A percentile compares a stretch with the other conserved stretches of the same genome.
phyloP scores from a whole-genome alignment of 2,329 filamentous ascomycete genomes.

The Chaetothyriales sp. region DNA sequence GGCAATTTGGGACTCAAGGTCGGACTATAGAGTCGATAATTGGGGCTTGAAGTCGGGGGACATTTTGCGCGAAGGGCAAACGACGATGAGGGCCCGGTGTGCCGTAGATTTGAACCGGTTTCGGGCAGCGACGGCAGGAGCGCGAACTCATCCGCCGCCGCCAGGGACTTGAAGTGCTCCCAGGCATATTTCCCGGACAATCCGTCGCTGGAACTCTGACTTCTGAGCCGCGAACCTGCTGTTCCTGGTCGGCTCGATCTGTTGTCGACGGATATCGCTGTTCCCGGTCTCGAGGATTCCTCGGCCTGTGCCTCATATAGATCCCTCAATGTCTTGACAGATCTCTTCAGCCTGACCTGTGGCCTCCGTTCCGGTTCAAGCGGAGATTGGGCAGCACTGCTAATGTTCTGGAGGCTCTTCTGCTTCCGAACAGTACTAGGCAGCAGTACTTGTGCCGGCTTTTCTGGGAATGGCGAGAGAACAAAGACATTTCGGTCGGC shows the following conservation, averaged over 20 bases:
- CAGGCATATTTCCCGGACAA: conserved; percentile 14
- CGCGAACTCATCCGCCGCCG: conserved; percentile 13
- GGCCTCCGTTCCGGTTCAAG: conserved; percentile 2
- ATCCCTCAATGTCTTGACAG: conserved; percentile 18
- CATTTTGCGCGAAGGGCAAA: background rate
- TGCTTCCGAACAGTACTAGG: conserved; percentile 24
- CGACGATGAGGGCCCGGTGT: background rate
- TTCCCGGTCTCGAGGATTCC: conserved; percentile 15
- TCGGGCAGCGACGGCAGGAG: conserved; percentile 11
- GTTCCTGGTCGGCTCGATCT: conserved; percentile 8
- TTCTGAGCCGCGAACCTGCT: conserved; percentile 12
- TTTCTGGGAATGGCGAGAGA: conserved; percentile 34
- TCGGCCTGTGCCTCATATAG: conserved; percentile 19
- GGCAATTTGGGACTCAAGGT: conserved; percentile 9
- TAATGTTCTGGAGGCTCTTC: conserved; percentile 8
- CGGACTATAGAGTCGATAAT: conserved; percentile 11
- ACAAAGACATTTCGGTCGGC: conserved; percentile 26
- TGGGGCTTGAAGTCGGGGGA: conserved; percentile 12
- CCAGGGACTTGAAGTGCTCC: conserved; percentile 14
- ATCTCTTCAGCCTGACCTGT: conserved; percentile 16
- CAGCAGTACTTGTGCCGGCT: conserved; percentile 32
- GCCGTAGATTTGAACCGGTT: background rate
- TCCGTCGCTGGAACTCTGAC: conserved; percentile 16
- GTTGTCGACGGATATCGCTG: conserved; percentile 2
- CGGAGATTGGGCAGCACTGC: background rate